Evolutionary conservation across 106 monocot species (phyloP).

Genomic region (Dendrobium nobile): DNA sequence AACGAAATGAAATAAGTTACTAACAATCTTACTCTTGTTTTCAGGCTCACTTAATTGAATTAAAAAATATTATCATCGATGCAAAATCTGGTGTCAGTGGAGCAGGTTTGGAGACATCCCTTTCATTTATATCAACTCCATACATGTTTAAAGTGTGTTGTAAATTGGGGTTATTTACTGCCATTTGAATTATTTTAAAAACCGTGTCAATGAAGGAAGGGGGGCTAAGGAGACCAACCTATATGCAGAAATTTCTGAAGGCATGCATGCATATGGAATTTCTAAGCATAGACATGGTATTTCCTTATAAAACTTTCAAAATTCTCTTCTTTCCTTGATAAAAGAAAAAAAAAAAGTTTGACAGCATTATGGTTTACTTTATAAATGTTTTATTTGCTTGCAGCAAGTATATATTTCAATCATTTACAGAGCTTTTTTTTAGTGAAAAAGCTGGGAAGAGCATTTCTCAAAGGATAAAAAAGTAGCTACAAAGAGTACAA

Average conservation of each 20-base stretch:
- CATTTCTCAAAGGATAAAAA: not conserved
- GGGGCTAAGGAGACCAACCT: conserved; percentile 95
- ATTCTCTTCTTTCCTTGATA: no score
- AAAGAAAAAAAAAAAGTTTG: no score
- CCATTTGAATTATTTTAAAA: not conserved
- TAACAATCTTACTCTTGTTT: not conserved
- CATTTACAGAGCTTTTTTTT: not conserved
- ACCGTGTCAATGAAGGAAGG: conserved; percentile 48
- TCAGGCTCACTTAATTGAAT: conserved; percentile 65
- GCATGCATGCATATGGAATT: conserved; percentile 88
- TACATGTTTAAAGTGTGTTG: not conserved
- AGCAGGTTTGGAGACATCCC: conserved; percentile 50
- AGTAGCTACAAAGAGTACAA: not conserved
- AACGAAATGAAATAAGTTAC: not conserved
- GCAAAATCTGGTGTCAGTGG: conserved; percentile 98
- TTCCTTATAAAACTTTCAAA: not conserved
- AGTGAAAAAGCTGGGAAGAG: not conserved
- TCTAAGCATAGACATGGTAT: conserved; percentile 92
- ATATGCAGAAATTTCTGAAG: conserved; percentile 88
- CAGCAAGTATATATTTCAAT: not conserved
- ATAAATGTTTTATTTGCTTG: not conserved
- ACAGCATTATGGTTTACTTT: not conserved
- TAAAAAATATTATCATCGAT: conserved; percentile 89
- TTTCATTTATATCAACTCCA: not conserved
- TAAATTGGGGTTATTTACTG: not conserved